Conservation (phyloP, 2,329 filamentous ascomycete genomes). For the Nannizziopsis arthrosporioides region DNA sequence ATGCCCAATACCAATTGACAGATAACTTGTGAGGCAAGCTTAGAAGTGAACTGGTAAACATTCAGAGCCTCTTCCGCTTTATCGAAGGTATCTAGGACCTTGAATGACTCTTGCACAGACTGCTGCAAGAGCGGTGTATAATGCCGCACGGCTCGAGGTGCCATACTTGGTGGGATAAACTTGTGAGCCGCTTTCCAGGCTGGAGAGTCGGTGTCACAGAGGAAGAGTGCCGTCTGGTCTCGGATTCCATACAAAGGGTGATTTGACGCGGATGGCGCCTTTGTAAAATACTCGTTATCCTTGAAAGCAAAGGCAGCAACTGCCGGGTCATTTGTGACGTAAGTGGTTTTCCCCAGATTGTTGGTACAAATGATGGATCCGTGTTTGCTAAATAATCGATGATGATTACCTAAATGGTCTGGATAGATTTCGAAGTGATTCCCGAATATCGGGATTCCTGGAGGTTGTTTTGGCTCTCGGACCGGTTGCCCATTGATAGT, state of each 20-base stretch:
- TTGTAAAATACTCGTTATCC: conserved; percentile 45
- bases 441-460: conserved; percentile 34
- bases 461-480: conserved; percentile 20
- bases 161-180: conserved; percentile 48
- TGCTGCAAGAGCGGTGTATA: conserved; percentile 50
- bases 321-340: conserved; percentile 42
- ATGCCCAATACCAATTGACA: conserved; percentile 36
- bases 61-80: conserved; percentile 36
- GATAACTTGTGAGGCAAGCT: conserved; percentile 36
- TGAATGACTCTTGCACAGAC: conserved; percentile 42
- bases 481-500: conserved; percentile 23
- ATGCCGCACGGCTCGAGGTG: conserved; percentile 49
- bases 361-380: conserved; percentile 43
- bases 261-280: conserved; percentile 19
- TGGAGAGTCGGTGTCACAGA: conserved; percentile 23
- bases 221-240: conserved; percentile 22
- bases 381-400: conserved; percentile 43
- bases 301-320: conserved; percentile 38
- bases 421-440: conserved; percentile 47
- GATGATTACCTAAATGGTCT: conserved; percentile 47
- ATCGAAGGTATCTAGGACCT: conserved; percentile 40
- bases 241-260: conserved; percentile 25
- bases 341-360: conserved; percentile 41
- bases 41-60: conserved; percentile 41
- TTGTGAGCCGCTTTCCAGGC: conserved; percentile 43